A percentile compares a stretch with the other conserved stretches of the same genome.
These are phyloP conservation scores for Clathrospora elynae DNA, from an alignment of 2,329 filamentous ascomycete genomes.

Conservation along the genomic window DNA sequence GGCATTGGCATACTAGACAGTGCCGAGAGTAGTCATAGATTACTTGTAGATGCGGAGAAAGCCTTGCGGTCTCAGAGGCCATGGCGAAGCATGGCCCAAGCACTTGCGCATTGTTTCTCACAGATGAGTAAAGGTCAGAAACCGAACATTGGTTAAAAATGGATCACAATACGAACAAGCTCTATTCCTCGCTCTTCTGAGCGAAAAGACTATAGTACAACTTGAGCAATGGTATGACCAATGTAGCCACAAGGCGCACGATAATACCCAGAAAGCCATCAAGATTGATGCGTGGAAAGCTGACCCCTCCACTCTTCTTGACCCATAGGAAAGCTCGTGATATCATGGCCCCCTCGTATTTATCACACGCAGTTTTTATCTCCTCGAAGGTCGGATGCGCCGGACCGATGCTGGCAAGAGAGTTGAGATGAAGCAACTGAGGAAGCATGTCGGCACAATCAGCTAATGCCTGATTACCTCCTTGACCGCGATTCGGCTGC, in stretches of 20 bases:
- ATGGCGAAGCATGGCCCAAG: too few relatives aligned
- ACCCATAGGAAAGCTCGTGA: conserved; percentile 2
- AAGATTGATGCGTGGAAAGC: neutral
- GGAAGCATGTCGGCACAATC: conserved; percentile 2
- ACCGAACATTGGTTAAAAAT: neutral
- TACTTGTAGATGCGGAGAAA: too few relatives aligned
- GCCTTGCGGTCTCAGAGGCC: too few relatives aligned
- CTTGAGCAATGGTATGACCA: neutral
- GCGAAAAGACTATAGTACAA: neutral
- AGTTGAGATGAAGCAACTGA: conserved; percentile 1
- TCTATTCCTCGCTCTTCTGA: conserved; percentile 1
- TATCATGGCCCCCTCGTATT: conserved; percentile 1
- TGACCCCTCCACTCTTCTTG: conserved; percentile 3
- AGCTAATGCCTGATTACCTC: conserved; percentile 1
- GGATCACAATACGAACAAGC: neutral
- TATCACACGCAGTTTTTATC: neutral
- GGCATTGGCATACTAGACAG: too few relatives aligned
- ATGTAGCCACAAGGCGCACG: neutral
- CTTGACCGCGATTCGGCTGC: conserved; percentile 6
- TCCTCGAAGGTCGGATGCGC: neutral
- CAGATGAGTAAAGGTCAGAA: neutral
- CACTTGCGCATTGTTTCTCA: too few relatives aligned
- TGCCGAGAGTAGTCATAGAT: too few relatives aligned
- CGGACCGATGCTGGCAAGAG: neutral
- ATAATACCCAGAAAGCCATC: conserved; percentile 1